These are phyloP conservation scores for Tuctoria greenei DNA, from an alignment of 176 grass and related monocot species.

Conservation along the genomic window DNA sequence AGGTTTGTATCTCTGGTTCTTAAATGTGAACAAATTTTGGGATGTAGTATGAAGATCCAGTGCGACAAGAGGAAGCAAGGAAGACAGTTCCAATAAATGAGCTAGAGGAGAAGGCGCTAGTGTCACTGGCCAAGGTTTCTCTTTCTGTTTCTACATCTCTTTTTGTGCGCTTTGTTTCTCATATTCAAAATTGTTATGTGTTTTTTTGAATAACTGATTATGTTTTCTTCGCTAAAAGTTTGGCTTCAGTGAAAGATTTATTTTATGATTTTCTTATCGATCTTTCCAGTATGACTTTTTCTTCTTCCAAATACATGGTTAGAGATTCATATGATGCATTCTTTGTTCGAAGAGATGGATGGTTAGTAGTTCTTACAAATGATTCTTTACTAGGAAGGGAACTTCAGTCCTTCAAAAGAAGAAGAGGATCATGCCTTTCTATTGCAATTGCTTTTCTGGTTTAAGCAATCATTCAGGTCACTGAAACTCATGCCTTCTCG, in stretches of 20 bases:
- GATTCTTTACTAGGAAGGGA: conserved; percentile 74
- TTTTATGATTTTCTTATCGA: conserved; percentile 14
- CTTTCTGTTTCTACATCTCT: conserved; percentile 10
- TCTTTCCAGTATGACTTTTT: neutral
- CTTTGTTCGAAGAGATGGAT: conserved; percentile 40
- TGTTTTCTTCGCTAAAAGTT: conserved; percentile 19
- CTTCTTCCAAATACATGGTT: neutral
- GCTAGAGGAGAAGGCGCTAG: conserved; percentile 78
- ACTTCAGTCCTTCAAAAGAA: conserved; percentile 76
- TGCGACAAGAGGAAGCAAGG: conserved; percentile 63
- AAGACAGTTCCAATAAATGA: conserved; percentile 78
- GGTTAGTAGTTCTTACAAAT: conserved; percentile 37
- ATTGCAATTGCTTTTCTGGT: conserved; percentile 92
- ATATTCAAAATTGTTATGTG: conserved; percentile 19
- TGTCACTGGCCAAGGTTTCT: conserved; percentile 85
- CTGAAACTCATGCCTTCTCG: conserved; percentile 31
- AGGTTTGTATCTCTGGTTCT: conserved; percentile 35
- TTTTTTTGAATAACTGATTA: neutral
- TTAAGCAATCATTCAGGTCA: conserved; percentile 99
- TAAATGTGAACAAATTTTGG: conserved; percentile 22
- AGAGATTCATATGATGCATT: conserved; percentile 25
- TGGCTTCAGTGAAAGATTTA: neutral
- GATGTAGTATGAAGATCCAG: conserved; percentile 78
- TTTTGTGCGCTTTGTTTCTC: neutral
- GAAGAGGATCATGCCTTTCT: conserved; percentile 87